Evolutionary conservation across 23 red algal species (phyloP).

Genomic region (Gracilaria gracilis): DNA sequence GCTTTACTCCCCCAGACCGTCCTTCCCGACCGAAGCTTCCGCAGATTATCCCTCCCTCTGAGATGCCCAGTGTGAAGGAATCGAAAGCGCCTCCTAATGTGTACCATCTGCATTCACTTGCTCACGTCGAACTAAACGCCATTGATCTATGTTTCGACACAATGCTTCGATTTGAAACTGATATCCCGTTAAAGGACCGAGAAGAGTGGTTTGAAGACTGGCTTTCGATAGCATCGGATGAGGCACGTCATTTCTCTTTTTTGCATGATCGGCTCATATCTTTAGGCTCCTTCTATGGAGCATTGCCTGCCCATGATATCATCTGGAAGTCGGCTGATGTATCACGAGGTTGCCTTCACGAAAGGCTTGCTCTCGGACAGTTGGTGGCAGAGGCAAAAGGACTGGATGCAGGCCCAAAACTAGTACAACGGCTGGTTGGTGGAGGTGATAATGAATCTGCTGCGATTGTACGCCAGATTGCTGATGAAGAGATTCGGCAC

Average conservation of each 20-base stretch:
- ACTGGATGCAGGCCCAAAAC: conserved; percentile 79
- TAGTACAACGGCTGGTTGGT: conserved; percentile 61
- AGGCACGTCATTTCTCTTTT: conserved; percentile 74
- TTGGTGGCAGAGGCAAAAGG: conserved; percentile 78
- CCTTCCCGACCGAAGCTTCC: conserved; percentile 51
- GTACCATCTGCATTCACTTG: conserved; percentile 76
- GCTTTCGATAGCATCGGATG: conserved; percentile 74
- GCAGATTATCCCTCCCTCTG: conserved; percentile 37
- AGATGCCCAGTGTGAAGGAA: conserved; percentile 66
- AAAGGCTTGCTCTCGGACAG: conserved; percentile 76
- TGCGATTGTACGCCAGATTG: conserved; percentile 56
- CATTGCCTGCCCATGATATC: conserved; percentile 74
- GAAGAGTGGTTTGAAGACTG: conserved; percentile 71
- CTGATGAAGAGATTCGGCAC: conserved; percentile 77
- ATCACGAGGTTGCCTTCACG: conserved; percentile 34
- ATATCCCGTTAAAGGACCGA: background rate
- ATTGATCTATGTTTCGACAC: conserved; percentile 88
- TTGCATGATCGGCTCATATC: conserved; percentile 58
- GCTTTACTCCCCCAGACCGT: background rate
- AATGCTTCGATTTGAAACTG: conserved; percentile 60
- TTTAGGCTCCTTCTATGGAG: conserved; percentile 75
- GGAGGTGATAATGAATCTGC: conserved; percentile 57
- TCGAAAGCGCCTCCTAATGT: conserved; percentile 43
- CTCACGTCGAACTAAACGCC: conserved; percentile 88
- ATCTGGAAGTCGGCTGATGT: conserved; percentile 76